A percentile compares a stretch with the other conserved stretches of the same genome.
phyloP scores from a whole-genome alignment of 345 rosid species.

The Corchorus capsularis region DNA sequence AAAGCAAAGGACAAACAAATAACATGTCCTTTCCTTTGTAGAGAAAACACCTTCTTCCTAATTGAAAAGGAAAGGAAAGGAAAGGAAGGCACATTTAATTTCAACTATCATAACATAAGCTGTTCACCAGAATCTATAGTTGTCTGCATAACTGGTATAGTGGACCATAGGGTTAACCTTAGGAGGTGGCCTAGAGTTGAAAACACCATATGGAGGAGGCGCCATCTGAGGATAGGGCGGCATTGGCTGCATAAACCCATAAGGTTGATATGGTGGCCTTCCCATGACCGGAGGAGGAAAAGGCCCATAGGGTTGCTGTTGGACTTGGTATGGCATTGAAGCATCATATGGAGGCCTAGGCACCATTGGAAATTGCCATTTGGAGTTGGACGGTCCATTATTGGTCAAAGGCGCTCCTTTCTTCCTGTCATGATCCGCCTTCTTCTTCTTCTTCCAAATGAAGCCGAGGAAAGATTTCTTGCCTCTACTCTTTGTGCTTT shows the following conservation, averaged over 20 bases:
- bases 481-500: neutral
- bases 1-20: constrained; percentile 9
- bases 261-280: neutral
- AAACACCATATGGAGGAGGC: neutral
- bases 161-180: constrained; percentile 11
- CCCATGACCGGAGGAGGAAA: neutral
- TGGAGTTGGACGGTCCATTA: neutral
- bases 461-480: neutral
- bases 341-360: neutral
- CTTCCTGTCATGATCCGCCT: neutral
- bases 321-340: neutral
- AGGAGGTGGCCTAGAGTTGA: constrained; percentile 1
- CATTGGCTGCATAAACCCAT: neutral
- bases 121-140: neutral
- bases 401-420: neutral
- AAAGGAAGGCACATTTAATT: neutral
- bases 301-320: neutral
- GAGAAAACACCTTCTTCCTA: too few relatives aligned
- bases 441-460: neutral
- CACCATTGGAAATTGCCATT: neutral
- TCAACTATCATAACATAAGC: neutral
- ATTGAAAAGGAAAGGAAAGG: neutral
- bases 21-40: neutral
- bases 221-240: neutral
- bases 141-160: constrained; percentile 16